Base-by-base conservation (phyloP, 106 monocot genomes). In the Cymbidium sinense region DNA sequence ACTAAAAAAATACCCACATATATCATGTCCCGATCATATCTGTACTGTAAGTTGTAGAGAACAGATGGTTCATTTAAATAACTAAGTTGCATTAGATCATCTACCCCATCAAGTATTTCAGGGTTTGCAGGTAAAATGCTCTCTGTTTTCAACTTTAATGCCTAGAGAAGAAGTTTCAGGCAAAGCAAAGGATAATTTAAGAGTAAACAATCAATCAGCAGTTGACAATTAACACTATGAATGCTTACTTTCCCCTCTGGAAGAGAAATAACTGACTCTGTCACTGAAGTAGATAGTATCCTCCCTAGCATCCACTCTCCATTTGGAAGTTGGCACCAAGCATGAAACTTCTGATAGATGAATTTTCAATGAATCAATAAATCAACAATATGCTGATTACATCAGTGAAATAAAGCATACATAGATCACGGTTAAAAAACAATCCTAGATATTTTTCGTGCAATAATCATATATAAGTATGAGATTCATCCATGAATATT, bases 1-100 rank as follows among this genome's bases (percentile, higher is more conserved):
- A 81, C 4, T 36, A 25, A 47, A 30, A n/a, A 55, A 78, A 2
- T 62, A 83, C 96, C 90, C 78, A 98, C 96, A 81, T 98, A 98
- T 65, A 98, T 94, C 87, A 86, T 90, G 77, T 98, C 87, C 20
- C 78, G 88, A 98, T 90, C n/a, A n/a, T n/a, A n/a, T n/a, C 96
- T 94, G 67, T 88, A 94, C 72, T 90, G 85, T 81, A 98, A 79
- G 81, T 98, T 94, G 82, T 88, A 87, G 47, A 98, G 80, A 4
- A 98, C 94, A 15, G 96, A 94, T 72, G 96, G 96, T 79, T 98
- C 96, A 83, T 92, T 79, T 83, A 98, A 83, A 86, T 98, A 98
- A 84, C 96, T 98, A 50, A 98, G 91, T 74, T 98, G 94, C 96
- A 98, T 92, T 33, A 98, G 88, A 84, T 98, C 94, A 79, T 98